A percentile compares a stretch with the other conserved stretches of the same genome.
phyloP scores from a whole-genome alignment of 1,284 basidiomycete species.

The Mixia osmundae region DNA sequence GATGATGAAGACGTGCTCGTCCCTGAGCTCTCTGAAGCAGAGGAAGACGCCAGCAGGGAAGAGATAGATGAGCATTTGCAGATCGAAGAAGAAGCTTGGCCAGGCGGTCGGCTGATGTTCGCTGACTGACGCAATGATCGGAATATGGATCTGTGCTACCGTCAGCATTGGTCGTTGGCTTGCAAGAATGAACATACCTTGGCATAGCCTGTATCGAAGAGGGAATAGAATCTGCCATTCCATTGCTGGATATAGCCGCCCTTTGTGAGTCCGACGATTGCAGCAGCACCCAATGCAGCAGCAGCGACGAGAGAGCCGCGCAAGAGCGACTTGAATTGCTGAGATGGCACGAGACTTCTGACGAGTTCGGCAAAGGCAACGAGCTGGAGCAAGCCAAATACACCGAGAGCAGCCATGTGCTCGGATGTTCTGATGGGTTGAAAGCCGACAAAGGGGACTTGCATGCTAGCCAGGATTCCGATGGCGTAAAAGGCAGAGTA shows the following conservation, averaged over 20 bases:
- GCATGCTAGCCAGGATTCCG: conserved; percentile 92
- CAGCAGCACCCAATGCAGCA: conserved; percentile 44
- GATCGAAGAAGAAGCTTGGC: conserved; percentile 99
- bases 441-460: conserved; percentile 98
- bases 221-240: conserved; percentile 97
- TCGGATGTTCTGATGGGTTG: conserved; percentile 94
- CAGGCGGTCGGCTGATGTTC: conserved; percentile 99
- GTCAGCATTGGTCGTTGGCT: background rate
- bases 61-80: conserved; percentile 88
- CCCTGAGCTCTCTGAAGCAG: conserved; percentile 78
- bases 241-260: conserved; percentile 93
- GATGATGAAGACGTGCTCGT: conserved; percentile 97
- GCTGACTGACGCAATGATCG: conserved; percentile 94
- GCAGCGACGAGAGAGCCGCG: conserved; percentile 41
- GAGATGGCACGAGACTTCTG: conserved; percentile 65
- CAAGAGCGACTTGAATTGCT: conserved; percentile 73
- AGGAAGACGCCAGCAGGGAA: conserved; percentile 91
- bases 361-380: conserved; percentile 82
- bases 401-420: conserved; percentile 94
- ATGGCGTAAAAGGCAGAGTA: conserved; percentile 97
- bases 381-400: conserved; percentile 93
- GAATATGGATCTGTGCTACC: conserved; percentile 8
- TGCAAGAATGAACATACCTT: conserved; percentile 27
- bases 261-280: conserved; percentile 60
- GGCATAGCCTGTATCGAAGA: conserved; percentile 98